Conservation (phyloP, 192 early-diverging fungal genomes). For the Rhizophagus clarus region DNA sequence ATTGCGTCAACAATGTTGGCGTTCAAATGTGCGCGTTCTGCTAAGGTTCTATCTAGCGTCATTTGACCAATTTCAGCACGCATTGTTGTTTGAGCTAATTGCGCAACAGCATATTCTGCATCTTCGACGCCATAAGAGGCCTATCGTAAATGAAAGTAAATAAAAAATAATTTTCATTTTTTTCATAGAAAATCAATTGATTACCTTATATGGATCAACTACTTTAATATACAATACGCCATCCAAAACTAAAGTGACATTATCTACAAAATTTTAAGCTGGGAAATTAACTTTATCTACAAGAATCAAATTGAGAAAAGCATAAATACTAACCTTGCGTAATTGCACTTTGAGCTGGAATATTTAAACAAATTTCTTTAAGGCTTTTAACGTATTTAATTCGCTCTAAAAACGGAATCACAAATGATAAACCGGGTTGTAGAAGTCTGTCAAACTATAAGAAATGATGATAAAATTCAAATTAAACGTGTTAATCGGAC, state of each 20-base stretch:
- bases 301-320: too few relatives aligned
- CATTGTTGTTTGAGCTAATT: slow-evolving; percentile 99
- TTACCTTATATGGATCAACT: slow-evolving; percentile 85
- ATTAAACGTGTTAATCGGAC: too few relatives aligned
- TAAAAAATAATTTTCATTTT: background rate
- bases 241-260: slow-evolving; percentile 94
- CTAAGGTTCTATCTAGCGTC: slow-evolving; percentile 93
- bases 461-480: too few relatives aligned
- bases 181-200: background rate
- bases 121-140: slow-evolving; percentile 94
- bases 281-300: background rate
- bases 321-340: slow-evolving; percentile 67
- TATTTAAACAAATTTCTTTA: slow-evolving; percentile 94
- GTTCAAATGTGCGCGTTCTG: slow-evolving; percentile 92
- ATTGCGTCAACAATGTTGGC: slow-evolving; percentile 93
- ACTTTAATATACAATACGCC: slow-evolving; percentile 96
- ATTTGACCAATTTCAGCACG: slow-evolving; percentile 98
- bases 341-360: slow-evolving; percentile 87
- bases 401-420: slow-evolving; percentile 86
- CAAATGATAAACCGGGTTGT: slow-evolving; percentile 87
- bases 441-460: slow-evolving; percentile 73
- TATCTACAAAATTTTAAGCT: slow-evolving; percentile 59
- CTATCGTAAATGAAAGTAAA: slow-evolving; percentile 22
- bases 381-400: slow-evolving; percentile 92
- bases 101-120: slow-evolving; percentile 92